Base-by-base conservation (phyloP, 1,139 yeast genomes). In the Candida freyschussii region DNA sequence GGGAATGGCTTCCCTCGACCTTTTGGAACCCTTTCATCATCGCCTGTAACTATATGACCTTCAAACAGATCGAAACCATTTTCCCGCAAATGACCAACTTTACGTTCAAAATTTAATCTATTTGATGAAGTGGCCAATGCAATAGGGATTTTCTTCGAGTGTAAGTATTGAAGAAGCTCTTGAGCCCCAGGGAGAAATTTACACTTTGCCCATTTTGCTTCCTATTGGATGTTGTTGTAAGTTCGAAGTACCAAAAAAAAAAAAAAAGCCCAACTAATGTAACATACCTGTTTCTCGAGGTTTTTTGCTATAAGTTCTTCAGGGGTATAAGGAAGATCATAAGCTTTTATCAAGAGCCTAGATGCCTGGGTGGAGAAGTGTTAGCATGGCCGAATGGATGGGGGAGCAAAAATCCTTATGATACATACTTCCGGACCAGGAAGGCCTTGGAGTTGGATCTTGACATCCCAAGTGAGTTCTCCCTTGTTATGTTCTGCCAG, bases 1-100 rank as follows among this genome's bases (percentile, higher is more conserved):
- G 98, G 98, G 39, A 68, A 66, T 10, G 98, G 98, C 55, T 91
- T 91, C 5, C 98, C 97, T 41, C 79, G 72, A 2, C 96, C 96
- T 15, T 64, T 65, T 2, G 89, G 85, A 34, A 91, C 75, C 33
- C 95, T 71, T 24, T 72, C 61, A 53, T 91, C 95, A 59, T 91
- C 97, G 5, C 97, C 97, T 2, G 89, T 81, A 14, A 91, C 82
- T 15, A 84, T 64, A 41, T 78, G 85, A 12, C 68, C 67, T 7
- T 74, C 75, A 53, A 91, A 91, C 27, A 71, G 54, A 5, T 69
- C 67, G 47, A 85, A 81, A 7, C 41, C 41, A 3, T 78, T 75
- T 9, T 73, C 65, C 22, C 64, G 58, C 34, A 86, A 65, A 53
- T 84, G 91, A 6, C 56, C 60, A 0, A 96, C 86, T 56, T 91